Evolutionary conservation across 306 rosid genomes (phyloP).

Genomic region (Sindora glabra): DNA sequence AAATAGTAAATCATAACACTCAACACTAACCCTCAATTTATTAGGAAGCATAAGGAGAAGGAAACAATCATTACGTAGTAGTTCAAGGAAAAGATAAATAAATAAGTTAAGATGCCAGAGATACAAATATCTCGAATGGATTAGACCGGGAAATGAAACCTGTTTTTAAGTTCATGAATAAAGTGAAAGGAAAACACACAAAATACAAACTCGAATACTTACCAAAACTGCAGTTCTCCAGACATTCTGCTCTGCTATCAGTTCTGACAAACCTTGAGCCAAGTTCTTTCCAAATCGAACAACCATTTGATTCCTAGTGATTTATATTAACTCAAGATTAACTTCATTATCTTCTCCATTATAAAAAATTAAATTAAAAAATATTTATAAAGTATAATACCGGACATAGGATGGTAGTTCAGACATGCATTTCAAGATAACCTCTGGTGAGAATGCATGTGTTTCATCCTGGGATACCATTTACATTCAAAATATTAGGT

Average conservation of each 20-base stretch:
- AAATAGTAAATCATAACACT: too few relatives aligned
- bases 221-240: slow-evolving; percentile 75
- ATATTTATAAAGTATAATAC: slow-evolving; percentile 19
- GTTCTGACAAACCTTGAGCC: slow-evolving; percentile 50
- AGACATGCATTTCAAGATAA: slow-evolving; percentile 35
- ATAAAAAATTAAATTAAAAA: background rate
- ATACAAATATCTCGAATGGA: background rate
- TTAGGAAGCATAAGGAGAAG: background rate
- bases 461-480: slow-evolving; percentile 45
- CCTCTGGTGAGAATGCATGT: slow-evolving; percentile 22
- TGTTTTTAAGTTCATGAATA: background rate
- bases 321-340: slow-evolving; percentile 13
- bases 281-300: slow-evolving; percentile 35
- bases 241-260: slow-evolving; percentile 41
- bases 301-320: slow-evolving; percentile 47
- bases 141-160: background rate
- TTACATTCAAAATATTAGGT: slow-evolving; percentile 4
- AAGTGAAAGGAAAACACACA: background rate
- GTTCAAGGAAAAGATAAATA: background rate
- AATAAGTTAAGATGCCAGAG: background rate
- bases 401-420: slow-evolving; percentile 40
- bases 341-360: background rate
- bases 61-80: background rate
- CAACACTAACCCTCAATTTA: too few relatives aligned
- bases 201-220: slow-evolving; percentile 18